Percentiles rank a stretch among this genome's conserved stretches.
Conservation (phyloP, 1,284 basidiomycete genomes). For the Filobasidium uniguttulatum region DNA sequence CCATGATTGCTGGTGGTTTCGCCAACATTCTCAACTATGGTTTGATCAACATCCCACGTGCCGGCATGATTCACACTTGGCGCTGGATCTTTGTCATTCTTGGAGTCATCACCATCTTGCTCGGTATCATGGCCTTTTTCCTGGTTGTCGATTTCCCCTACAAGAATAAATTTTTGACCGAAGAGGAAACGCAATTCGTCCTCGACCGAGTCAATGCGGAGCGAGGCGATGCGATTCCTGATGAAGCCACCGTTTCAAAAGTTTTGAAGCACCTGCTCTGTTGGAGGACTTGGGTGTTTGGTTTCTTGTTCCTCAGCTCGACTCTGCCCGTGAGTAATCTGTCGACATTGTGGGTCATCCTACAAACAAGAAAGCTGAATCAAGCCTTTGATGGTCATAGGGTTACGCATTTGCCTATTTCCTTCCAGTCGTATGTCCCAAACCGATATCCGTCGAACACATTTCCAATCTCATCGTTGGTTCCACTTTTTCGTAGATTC, state of each 20-base stretch:
- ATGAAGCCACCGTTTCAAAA: constrained; percentile 32
- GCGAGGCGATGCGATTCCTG: constrained; percentile 37
- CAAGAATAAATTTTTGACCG: constrained; percentile 38
- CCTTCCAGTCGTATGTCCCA: constrained; percentile 25
- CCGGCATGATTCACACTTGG: constrained; percentile 25
- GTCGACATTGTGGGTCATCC: no score
- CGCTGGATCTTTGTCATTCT: constrained; percentile 26
- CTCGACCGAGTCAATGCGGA: constrained; percentile 37
- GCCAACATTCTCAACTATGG: constrained; percentile 37
- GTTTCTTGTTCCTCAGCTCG: constrained; percentile 13
- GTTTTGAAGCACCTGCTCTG: constrained; percentile 30
- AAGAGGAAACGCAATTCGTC: constrained; percentile 33
- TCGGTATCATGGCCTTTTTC: constrained; percentile 27
- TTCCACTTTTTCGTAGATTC: no score
- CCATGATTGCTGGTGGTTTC: constrained; percentile 35
- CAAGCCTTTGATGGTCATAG: background rate
- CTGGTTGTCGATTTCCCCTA: constrained; percentile 39
- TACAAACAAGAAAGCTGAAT: background rate
- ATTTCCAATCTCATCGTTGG: constrained; percentile 18
- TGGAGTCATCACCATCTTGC: constrained; percentile 25
- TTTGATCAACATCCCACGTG: constrained; percentile 20
- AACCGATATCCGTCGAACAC: no score
- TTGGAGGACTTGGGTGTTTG: constrained; percentile 35
- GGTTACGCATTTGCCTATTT: constrained; percentile 30
- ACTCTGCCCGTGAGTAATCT: constrained; percentile 12